A percentile compares a stretch with the other conserved stretches of the same genome.
phyloP scores from a whole-genome alignment of 306 rosid species.

The Gleditsia sinensis region DNA sequence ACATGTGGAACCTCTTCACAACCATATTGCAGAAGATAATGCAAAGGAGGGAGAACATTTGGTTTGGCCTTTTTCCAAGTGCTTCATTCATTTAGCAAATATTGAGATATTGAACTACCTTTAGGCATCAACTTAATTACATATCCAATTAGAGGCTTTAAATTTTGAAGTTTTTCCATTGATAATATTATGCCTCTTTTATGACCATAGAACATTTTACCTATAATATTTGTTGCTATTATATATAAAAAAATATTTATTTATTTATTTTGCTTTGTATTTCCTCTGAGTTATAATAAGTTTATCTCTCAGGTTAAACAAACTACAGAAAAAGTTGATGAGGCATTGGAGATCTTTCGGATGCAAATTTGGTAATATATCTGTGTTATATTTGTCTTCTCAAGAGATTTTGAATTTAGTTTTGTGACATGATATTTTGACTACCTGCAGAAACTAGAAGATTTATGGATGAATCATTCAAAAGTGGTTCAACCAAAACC shows the following conservation, averaged over 20 bases:
- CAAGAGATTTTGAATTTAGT: conserved; percentile 27
- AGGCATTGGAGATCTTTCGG: conserved; percentile 94
- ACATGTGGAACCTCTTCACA: conserved; percentile 83
- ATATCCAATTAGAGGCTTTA: conserved; percentile 13
- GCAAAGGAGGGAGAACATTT: conserved; percentile 75
- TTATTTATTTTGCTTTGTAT: conserved; percentile 6
- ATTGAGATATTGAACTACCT: background rate
- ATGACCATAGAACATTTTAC: conserved; percentile 5
- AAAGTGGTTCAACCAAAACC: conserved; percentile 86
- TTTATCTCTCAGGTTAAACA: conserved; percentile 61
- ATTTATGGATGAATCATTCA: conserved; percentile 91
- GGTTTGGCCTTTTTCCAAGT: conserved; percentile 52
- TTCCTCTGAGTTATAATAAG: conserved; percentile 12
- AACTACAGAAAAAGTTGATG: conserved; percentile 89
- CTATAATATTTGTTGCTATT: background rate
- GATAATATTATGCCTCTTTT: background rate
- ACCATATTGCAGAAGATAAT: conserved; percentile 62
- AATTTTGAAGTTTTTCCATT: background rate
- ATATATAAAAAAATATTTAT: background rate
- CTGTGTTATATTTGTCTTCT: conserved; percentile 7
- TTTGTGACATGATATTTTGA: conserved; percentile 32
- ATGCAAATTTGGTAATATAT: conserved; percentile 77
- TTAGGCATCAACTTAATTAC: conserved; percentile 8
- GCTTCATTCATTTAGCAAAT: background rate
- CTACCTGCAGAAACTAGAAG: conserved; percentile 88